A percentile compares a stretch with the other conserved stretches of the same genome.
Evolutionary conservation across 2,329 filamentous ascomycete species (phyloP).

Genomic region (Calycina herbarum): DNA sequence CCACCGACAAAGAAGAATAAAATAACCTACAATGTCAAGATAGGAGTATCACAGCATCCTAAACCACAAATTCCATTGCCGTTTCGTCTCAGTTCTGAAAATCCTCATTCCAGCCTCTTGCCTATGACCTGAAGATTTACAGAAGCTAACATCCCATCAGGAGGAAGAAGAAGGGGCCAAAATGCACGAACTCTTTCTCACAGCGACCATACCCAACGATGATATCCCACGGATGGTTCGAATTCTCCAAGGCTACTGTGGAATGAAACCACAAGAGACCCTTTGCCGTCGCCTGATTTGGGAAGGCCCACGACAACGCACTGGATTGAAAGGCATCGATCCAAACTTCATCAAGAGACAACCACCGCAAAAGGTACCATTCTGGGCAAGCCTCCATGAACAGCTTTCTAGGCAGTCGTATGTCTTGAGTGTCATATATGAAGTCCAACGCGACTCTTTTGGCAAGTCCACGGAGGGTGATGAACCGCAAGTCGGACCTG

Average conservation of each 20-base stretch:
- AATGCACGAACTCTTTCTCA: constrained; percentile 63
- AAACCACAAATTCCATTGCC: neutral
- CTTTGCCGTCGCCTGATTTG: constrained; percentile 55
- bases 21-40: neutral
- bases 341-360: constrained; percentile 24
- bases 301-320: constrained; percentile 44
- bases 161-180: constrained; percentile 1
- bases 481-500: neutral
- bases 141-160: neutral
- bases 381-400: constrained; percentile 56
- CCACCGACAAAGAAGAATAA: neutral
- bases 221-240: constrained; percentile 51
- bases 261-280: constrained; percentile 53
- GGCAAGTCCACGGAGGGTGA: constrained; percentile 38
- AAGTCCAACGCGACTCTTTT: constrained; percentile 52
- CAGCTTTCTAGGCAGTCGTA: constrained; percentile 58
- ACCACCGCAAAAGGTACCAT: constrained; percentile 20
- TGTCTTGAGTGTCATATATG: constrained; percentile 55
- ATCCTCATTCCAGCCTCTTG: neutral
- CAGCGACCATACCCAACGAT: constrained; percentile 50
- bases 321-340: constrained; percentile 31
- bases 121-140: neutral
- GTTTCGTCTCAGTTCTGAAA: neutral
- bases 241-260: constrained; percentile 57
- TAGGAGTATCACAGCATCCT: neutral